Conservation (phyloP, 2,329 filamentous ascomycete genomes). For the Harringtonia lauricola region DNA sequence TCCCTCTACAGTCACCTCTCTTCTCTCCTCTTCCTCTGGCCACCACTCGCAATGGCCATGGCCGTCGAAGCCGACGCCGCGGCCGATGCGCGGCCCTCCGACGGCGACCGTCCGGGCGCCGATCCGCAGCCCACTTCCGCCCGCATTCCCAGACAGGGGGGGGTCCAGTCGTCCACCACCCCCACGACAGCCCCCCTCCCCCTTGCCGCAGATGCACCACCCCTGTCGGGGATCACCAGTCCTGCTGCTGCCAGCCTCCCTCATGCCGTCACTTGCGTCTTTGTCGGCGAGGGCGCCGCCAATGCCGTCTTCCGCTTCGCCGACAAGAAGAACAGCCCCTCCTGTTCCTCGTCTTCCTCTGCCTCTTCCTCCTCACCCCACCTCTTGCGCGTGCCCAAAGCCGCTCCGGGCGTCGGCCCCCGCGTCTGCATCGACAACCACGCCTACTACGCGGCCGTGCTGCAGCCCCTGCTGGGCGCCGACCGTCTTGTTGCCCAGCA, state of each 20-base stretch:
- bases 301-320: slow-evolving; percentile 55
- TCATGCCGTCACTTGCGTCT: slow-evolving; percentile 17
- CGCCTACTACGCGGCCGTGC: slow-evolving; percentile 36
- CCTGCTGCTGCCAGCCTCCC: slow-evolving; percentile 9
- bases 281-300: slow-evolving; percentile 58
- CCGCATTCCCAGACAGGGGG: no score
- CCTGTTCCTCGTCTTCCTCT: not conserved
- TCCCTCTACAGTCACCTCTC: no score
- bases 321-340: not conserved
- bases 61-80: no score
- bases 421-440: slow-evolving; percentile 25
- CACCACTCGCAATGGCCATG: no score
- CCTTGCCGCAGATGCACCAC: not conserved
- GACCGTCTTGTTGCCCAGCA: slow-evolving; percentile 43
- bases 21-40: no score
- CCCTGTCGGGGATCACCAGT: not conserved
- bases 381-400: slow-evolving; percentile 26
- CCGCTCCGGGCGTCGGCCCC: slow-evolving; percentile 34
- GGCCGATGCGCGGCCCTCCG: no score
- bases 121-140: not conserved
- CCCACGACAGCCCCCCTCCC: not conserved
- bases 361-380: slow-evolving; percentile 4
- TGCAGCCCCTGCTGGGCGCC: slow-evolving; percentile 43
- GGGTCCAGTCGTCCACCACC: not conserved
- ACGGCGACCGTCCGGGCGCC: not conserved